phyloP scores from a whole-genome alignment of 73 alveolate species.

The Uronychia binucleata region DNA sequence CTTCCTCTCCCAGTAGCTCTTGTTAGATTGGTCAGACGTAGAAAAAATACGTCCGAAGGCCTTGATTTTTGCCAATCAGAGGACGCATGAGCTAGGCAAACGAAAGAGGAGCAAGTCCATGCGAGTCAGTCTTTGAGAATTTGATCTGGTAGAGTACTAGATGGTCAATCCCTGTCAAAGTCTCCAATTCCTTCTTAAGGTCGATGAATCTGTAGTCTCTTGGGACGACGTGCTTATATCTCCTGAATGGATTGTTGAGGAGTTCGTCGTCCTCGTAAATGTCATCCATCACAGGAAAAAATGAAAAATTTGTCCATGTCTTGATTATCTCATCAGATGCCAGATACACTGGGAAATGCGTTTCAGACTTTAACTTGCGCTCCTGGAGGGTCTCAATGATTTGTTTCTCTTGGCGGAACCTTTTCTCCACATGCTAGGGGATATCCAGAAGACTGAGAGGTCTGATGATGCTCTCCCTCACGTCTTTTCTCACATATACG shows the following conservation, averaged over 20 bases:
- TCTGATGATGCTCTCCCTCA: not conserved
- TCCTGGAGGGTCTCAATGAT: not conserved
- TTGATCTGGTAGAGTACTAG: no score
- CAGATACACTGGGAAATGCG: not conserved
- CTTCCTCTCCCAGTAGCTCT: no score
- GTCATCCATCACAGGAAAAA: not conserved
- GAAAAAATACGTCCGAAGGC: not conserved
- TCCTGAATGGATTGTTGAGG: not conserved
- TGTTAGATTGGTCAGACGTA: not conserved
- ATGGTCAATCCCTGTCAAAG: no score
- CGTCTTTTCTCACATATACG: conserved; percentile 4
- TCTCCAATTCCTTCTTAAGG: not conserved
- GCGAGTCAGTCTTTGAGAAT: no score
- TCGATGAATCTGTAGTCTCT: not conserved
- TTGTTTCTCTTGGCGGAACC: not conserved
- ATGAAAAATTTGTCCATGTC: not conserved
- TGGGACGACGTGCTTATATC: not conserved
- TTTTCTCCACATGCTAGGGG: not conserved
- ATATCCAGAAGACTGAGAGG: not conserved
- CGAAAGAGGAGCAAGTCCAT: not conserved
- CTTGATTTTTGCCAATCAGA: not conserved
- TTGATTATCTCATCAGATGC: not conserved
- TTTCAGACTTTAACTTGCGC: not conserved
- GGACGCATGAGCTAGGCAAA: not conserved
- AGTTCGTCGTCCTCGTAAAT: not conserved